Base-by-base conservation (phyloP, 192 early-diverging fungal species). In the Backusella psychrophila region DNA sequence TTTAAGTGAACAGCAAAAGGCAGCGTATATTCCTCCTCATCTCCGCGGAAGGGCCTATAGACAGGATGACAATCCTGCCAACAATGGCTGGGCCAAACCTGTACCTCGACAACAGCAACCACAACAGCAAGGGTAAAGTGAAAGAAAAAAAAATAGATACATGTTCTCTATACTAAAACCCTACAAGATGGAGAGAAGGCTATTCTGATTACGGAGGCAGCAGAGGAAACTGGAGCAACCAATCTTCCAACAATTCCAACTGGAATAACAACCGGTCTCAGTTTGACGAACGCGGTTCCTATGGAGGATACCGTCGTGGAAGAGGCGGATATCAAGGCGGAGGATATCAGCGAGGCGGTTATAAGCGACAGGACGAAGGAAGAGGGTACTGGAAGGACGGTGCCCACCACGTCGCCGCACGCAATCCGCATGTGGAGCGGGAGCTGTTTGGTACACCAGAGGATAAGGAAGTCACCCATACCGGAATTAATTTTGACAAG, bases 401-500 rank as follows among this genome's bases (percentile, higher is more conserved):
- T 79, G 90, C 89, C 82, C 93, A 94, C 77, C 89, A 93, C 73
- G 87, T 94, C 72, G 92, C 91, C 17, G 84, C 90, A 74, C 88
- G 90, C 75, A 94, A 96, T 85, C 88, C 89, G 75, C 89, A 91
- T 46, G 75, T 95, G 15, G 97, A 99, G 82, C 66, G 81, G 14
- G 92, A 95, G 75, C 86, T 99, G 26, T 98, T 89, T 80, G 91
- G 91, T 29, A 74, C 82, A 41, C 68, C 90, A 36, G 93, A 97
- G 39, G 93, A 94, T 76, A 88, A 89, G 76, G 90, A 93, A 74
- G 88, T 91, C 70, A 90, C 90, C 82, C 88, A 90, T 74, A 94
- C 94, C 65, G 97, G 97, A 66, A 99, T 99, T 84, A 98, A 99
- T 90, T 99, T 99, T 91, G 95, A 97, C 74, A 98, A 98, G 83